Evolutionary conservation across 1,139 yeast genomes (phyloP), one percentile per base, ranked within the genome.

Genomic region (Scheffersomyces lignicola): DNA sequence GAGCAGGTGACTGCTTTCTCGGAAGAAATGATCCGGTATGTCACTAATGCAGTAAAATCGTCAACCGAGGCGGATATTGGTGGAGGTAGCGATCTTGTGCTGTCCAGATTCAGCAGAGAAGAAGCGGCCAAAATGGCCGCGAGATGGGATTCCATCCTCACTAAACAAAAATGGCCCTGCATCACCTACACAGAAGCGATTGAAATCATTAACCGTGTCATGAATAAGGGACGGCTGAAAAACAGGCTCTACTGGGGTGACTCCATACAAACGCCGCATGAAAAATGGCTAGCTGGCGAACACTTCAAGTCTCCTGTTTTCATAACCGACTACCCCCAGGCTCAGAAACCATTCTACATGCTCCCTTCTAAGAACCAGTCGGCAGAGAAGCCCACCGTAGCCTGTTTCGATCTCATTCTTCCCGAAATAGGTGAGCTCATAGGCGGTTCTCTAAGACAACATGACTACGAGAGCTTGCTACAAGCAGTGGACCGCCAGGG

Each of bases 381-480:
- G 24, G 48, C 56, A 0, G 64, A 62, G 11, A 54, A 48, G 9
- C 66, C 72, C 3, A 89, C 96, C 0, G 97, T 87, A 3, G 95
- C 87, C 0, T 90, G 97, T 52, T 92, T 80, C 54, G 99, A 94
- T 54, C 68, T 92, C 36, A 64, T 92, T 5, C 76, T 90, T 15
- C 98, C 98, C 0, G 90, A 82, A 18, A 75, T 92, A 42, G 98
- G 98, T n/a, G 98, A 92, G 55, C 67, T 92, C n/a, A 81, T 88
- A 3, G 98, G 98, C 2, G 98, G 98, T 0, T 88, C 96, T 2
- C 48, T 94, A 43, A 85, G 99, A 58, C 96, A 92, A 50, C 87
- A 86, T 51, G 62, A 76, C 43, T 63, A 76, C 40, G 71, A 58
- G 0, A 52, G 43, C 13, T 61, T 92, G 12, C 48, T 67, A 3